These are phyloP conservation scores for Acanthamoeba sp. DNA, from an alignment of 208 protist species.

Conservation along the genomic window DNA sequence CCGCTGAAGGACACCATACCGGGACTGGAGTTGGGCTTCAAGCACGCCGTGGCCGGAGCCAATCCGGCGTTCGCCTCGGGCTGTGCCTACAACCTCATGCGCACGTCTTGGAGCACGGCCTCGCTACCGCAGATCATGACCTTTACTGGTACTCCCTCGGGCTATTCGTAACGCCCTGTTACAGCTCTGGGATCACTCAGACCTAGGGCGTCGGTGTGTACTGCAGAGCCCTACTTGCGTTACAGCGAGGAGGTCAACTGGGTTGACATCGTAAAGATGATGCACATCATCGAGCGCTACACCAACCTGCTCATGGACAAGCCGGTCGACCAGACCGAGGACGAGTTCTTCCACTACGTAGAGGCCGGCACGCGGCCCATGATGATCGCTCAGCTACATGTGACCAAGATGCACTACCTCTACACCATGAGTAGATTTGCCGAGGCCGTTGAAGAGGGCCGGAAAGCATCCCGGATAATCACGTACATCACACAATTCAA, in stretches of 20 bases:
- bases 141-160: neutral
- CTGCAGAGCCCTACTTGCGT: neutral
- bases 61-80: conserved; percentile 16
- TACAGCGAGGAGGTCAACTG: neutral
- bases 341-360: neutral
- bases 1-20: neutral
- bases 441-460: neutral
- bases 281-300: conserved; percentile 45
- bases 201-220: no score
- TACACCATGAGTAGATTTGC: neutral
- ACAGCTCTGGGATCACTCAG: no score
- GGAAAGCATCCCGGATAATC: neutral
- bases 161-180: neutral
- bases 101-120: neutral
- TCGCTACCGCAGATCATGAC: neutral
- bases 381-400: neutral
- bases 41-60: neutral
- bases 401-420: neutral
- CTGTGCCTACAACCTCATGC: conserved; percentile 23
- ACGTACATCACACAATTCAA: conserved; percentile 37
- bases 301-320: neutral
- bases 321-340: neutral
- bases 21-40: conserved; percentile 9
- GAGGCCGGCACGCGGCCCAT: neutral
- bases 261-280: conserved; percentile 2